Conservation (phyloP, 305 asterid species). For the Fraxinus baroniana region DNA sequence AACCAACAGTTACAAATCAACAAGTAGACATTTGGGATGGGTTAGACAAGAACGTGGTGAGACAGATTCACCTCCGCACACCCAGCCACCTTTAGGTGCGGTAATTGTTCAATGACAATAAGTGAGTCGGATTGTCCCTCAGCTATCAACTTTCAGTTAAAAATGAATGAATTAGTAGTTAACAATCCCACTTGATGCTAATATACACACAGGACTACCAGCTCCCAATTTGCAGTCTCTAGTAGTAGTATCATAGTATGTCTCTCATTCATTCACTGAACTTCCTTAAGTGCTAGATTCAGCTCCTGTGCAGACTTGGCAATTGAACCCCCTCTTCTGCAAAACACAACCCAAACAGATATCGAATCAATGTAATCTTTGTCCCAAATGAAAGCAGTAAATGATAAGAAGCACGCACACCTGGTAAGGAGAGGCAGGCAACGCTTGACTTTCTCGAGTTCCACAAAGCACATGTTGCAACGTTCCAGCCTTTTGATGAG, state of each 20-base stretch:
- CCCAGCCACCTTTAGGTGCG: constrained; percentile 22
- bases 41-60: constrained; percentile 23
- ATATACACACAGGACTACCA: constrained; percentile 32
- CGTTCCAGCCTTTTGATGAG: constrained; percentile 75
- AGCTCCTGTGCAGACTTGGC: constrained; percentile 92
- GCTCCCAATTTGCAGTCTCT: constrained; percentile 29
- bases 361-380: constrained; percentile 4
- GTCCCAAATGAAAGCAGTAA: constrained; percentile 16
- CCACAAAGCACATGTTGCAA: constrained; percentile 81
- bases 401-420: constrained; percentile 35
- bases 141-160: constrained; percentile 34
- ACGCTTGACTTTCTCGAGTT: constrained; percentile 85
- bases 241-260: constrained; percentile 25
- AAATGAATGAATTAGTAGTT: constrained; percentile 43
- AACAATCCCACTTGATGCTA: constrained; percentile 42
- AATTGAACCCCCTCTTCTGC: constrained; percentile 89
- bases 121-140: constrained; percentile 32
- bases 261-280: constrained; percentile 51
- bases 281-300: constrained; percentile 81
- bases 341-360: constrained; percentile 22
- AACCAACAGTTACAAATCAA: neutral
- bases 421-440: constrained; percentile 71
- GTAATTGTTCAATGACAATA: constrained; percentile 28
- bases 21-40: constrained; percentile 34
- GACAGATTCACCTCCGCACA: constrained; percentile 27